These are phyloP conservation scores for Conoideocrella luteorostrata DNA, from an alignment of 2,329 filamentous ascomycete species.

Conservation along the genomic window DNA sequence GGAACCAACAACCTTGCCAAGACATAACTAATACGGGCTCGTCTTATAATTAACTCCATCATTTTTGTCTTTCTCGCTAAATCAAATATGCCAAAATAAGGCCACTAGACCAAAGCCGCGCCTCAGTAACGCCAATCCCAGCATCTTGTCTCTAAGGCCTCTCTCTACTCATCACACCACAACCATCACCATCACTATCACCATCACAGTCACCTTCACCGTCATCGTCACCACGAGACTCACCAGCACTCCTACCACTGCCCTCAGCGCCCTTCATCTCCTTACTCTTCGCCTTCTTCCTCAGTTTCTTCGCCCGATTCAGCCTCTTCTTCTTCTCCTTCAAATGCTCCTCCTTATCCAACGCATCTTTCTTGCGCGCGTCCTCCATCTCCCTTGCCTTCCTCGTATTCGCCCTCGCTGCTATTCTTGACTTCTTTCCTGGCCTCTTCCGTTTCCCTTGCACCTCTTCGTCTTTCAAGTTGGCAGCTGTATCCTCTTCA, in stretches of 20 bases:
- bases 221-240: constrained; percentile 10
- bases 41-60: too few relatives aligned
- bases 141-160: too few relatives aligned
- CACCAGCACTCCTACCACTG: constrained; percentile 13
- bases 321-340: constrained; percentile 57
- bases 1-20: too few relatives aligned
- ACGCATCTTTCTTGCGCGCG: constrained; percentile 29
- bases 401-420: constrained; percentile 39
- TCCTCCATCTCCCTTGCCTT: constrained; percentile 34
- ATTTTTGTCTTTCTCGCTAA: too few relatives aligned
- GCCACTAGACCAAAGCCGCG: too few relatives aligned
- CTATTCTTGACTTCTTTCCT: constrained; percentile 54
- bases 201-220: constrained; percentile 15
- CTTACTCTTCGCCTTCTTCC: constrained; percentile 50
- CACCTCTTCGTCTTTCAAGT: constrained; percentile 15
- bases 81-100: too few relatives aligned
- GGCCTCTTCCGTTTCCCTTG: constrained; percentile 37
- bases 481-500: constrained; percentile 5
- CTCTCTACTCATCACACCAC: constrained; percentile 9
- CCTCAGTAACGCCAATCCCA: too few relatives aligned
- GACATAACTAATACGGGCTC: too few relatives aligned
- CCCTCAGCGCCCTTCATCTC: constrained; percentile 41
- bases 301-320: constrained; percentile 54
- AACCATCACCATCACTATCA: constrained; percentile 16
- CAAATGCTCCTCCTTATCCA: constrained; percentile 49